Evolutionary conservation across 179 eudicot species (phyloP).

Genomic region (Sideroxylon spinosum): DNA sequence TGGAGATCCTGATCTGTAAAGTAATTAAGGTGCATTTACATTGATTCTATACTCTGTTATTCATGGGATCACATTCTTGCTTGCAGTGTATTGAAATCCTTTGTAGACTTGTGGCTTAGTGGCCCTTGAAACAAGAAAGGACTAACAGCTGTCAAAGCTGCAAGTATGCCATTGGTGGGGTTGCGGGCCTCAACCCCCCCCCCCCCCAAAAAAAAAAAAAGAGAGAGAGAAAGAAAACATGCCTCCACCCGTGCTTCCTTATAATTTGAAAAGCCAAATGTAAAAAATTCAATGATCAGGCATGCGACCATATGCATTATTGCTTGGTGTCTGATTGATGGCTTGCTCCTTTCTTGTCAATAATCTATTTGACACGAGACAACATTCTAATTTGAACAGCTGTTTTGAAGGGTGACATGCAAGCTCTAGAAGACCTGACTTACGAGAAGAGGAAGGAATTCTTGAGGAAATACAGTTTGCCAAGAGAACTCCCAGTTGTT

Average conservation of each 20-base stretch:
- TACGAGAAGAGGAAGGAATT: slow-evolving; percentile 76
- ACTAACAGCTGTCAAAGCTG: too few species aligned
- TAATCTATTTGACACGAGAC: background rate
- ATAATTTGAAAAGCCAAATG: background rate
- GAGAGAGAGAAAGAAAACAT: too few species aligned
- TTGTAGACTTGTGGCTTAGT: too few species aligned
- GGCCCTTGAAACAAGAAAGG: too few species aligned
- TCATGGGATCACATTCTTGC: too few species aligned
- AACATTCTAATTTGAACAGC: background rate
- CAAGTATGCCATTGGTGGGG: too few species aligned
- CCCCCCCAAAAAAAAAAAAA: too few species aligned
- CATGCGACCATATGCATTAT: background rate
- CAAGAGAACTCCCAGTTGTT: slow-evolving; percentile 73
- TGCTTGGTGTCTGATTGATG: background rate
- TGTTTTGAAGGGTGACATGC: slow-evolving; percentile 76
- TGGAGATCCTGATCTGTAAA: slow-evolving; percentile 73
- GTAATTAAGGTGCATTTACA: slow-evolving; percentile 64
- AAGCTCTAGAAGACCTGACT: slow-evolving; percentile 85
- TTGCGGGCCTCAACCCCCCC: too few species aligned
- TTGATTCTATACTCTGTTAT: too few species aligned
- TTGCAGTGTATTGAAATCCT: too few species aligned
- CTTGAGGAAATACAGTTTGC: slow-evolving; percentile 56
- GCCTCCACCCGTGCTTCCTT: too few species aligned
- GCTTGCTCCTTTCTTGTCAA: background rate
- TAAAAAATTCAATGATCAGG: background rate